Evolutionary conservation across 495 filamentous ascomycete genomes (phyloP), one percentile per base, ranked within the genome.

Genomic region (Cryomyces minteri): DNA sequence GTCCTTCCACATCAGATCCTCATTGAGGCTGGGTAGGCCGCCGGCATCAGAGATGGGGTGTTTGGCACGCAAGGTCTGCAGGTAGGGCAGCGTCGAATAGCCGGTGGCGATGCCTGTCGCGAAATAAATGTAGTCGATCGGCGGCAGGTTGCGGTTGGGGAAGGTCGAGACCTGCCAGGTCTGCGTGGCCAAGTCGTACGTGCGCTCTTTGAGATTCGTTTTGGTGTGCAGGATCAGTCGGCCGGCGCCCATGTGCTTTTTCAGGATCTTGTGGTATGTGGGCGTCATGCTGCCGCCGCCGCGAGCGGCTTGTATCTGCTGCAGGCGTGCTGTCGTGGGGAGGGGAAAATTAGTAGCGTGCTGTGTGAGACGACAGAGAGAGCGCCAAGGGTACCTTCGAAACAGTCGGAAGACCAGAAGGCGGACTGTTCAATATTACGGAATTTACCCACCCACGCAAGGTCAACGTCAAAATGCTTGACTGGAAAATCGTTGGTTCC

Each of bases 231-330:
- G 18, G 18, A 72, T 79, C 25, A 73, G 52, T 9, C 64, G 59
- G 18, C 63, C 54, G 4, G 56, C 45, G 2, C 67, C 53, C 28
- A 67, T 61, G 49, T 74, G 68, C 6, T 66, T 55, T 39, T 69
- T 67, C 8, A 79, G 55, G 40, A 70, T 66, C 46, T 72, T 73
- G 45, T 64, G 62, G 51, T 73, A 78, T 29, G 63, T 62, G 0
- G 74, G 73, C 5, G 71, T 78, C 52, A 79, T 70, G 52, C 70
- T 75, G 30, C 76, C 76, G 0, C 77, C 77, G 44, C 73, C 70
- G 28, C 75, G 70, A 36, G 76, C 76, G 3, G 58, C 54, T 43
- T 66, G 58, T 40, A 77, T 61, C 62, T 73, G 74, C 39, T 71
- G 64, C 7, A 72, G 61, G 25, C 74, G 68, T 53, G 79, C 74